phyloP scores from a whole-genome alignment of 2,329 filamentous ascomycete species.

The Trichoderma semiorbis region DNA sequence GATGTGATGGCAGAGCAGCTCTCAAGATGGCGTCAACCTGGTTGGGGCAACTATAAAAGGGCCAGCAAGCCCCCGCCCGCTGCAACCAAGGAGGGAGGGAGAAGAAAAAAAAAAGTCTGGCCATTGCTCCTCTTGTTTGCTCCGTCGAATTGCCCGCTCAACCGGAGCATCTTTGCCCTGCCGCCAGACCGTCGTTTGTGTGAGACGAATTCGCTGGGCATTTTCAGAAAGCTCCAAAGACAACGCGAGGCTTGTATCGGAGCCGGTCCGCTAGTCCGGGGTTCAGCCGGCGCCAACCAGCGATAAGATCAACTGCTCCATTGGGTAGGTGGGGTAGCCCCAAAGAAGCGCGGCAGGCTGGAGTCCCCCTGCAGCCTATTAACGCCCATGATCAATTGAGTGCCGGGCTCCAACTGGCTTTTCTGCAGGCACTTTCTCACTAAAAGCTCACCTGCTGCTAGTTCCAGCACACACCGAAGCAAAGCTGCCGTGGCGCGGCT shows the following conservation, averaged over 20 bases:
- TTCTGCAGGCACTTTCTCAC: conserved; percentile 13
- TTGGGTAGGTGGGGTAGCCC: conserved; percentile 16
- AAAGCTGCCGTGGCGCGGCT: neutral
- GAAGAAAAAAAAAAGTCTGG: neutral
- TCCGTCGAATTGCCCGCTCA: conserved; percentile 6
- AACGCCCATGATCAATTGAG: neutral
- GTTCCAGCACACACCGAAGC: conserved; percentile 8
- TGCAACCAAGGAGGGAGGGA: neutral
- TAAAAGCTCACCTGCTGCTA: conserved; percentile 3
- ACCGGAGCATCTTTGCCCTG: conserved; percentile 14
- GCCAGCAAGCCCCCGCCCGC: conserved; percentile 5
- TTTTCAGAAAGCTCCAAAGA: neutral
- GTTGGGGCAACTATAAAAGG: conserved; percentile 19
- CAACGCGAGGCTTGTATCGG: neutral
- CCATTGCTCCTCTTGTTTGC: neutral
- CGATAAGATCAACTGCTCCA: conserved; percentile 10
- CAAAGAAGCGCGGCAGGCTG: neutral
- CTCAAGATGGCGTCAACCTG: conserved; percentile 17
- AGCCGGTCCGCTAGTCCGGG: conserved; percentile 13
- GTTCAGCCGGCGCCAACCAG: conserved; percentile 14
- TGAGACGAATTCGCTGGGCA: conserved; percentile 6
- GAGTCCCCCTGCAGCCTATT: conserved; percentile 6
- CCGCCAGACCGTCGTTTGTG: neutral
- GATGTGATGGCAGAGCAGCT: neutral
- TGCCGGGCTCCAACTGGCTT: neutral